Conservation (phyloP, 441 rosid genomes). For the Omphalea diandra region DNA sequence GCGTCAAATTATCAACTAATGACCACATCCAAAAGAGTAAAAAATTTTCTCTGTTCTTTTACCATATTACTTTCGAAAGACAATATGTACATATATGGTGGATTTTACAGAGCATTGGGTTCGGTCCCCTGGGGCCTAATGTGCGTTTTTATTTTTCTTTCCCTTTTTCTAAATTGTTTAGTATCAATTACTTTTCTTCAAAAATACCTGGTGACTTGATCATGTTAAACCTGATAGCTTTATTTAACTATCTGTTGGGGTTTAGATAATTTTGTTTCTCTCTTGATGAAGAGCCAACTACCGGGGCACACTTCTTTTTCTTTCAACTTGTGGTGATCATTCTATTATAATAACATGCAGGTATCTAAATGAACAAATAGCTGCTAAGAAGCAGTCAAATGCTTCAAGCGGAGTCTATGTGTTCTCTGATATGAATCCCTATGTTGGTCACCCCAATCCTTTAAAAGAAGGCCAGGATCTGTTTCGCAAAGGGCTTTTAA, state of each 20-base stretch:
- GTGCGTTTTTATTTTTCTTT: background rate
- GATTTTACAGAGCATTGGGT: background rate
- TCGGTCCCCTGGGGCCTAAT: background rate
- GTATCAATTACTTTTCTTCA: background rate
- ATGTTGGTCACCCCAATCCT: constrained; percentile 96
- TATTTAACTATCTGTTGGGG: background rate
- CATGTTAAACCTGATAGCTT: constrained; percentile 3
- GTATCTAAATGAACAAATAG: constrained; percentile 69
- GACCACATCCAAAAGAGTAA: background rate
- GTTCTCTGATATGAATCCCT: constrained; percentile 99
- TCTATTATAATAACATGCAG: constrained; percentile 35
- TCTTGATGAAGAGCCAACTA: background rate
- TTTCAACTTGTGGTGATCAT: background rate
- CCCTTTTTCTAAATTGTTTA: background rate
- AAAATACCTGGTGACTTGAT: background rate
- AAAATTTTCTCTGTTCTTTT: background rate
- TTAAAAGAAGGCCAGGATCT: constrained; percentile 93
- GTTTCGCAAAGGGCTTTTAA: constrained; percentile 96
- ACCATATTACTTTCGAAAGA: background rate
- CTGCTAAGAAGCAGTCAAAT: constrained; percentile 55
- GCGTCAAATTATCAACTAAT: background rate
- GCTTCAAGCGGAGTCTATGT: constrained; percentile 88
- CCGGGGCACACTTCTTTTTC: background rate
- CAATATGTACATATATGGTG: background rate
- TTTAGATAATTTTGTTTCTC: background rate